These are phyloP conservation scores for Tremellales sp. DNA, from an alignment of 1,284 basidiomycete species.

Conservation along the genomic window DNA sequence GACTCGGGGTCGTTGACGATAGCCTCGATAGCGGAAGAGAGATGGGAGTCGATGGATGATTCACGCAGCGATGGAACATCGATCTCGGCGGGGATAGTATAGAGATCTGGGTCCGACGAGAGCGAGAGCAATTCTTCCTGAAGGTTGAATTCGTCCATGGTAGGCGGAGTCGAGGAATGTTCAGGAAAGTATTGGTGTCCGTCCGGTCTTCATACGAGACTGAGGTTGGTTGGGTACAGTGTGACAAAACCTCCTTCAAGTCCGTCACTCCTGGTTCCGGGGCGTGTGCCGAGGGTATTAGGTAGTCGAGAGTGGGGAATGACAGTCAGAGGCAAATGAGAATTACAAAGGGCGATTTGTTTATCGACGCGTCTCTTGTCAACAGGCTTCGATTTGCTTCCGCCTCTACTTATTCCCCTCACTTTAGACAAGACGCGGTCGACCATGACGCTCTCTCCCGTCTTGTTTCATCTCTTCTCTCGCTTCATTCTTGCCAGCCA, in stretches of 20 bases:
- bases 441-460: not conserved
- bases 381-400: too few relatives aligned
- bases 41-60: slow-evolving; percentile 46
- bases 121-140: slow-evolving; percentile 68
- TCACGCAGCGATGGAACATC: slow-evolving; percentile 56
- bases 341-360: too few relatives aligned
- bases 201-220: too few relatives aligned
- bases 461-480: not conserved
- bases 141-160: slow-evolving; percentile 59
- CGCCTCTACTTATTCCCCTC: slow-evolving; percentile 1
- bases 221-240: too few relatives aligned
- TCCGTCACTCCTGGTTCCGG: too few relatives aligned
- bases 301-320: too few relatives aligned
- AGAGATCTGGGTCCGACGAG: slow-evolving; percentile 54
- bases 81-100: slow-evolving; percentile 62
- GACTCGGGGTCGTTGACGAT: slow-evolving; percentile 67
- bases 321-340: too few relatives aligned
- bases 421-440: not conserved
- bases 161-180: slow-evolving; percentile 5
- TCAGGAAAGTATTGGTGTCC: too few relatives aligned
- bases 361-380: too few relatives aligned
- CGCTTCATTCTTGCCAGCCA: slow-evolving; percentile 2
- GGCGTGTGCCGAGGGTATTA: too few relatives aligned
- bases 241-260: too few relatives aligned
- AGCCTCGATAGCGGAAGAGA: slow-evolving; percentile 61